Evolutionary conservation across 148 eudicot species (phyloP).

Genomic region (Rhododendron williamsianum): DNA sequence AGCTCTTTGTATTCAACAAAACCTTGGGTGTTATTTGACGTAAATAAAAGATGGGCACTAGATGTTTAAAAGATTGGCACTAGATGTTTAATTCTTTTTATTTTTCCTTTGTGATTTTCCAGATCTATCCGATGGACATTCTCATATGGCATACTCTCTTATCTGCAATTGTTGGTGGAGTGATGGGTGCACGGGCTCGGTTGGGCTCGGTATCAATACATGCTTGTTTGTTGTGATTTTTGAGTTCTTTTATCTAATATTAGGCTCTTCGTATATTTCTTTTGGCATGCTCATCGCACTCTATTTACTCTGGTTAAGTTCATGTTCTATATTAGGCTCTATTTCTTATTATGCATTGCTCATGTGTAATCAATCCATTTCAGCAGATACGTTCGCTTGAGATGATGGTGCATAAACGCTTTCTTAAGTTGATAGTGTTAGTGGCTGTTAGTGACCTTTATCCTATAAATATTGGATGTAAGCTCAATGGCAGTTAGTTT

Average conservation of each 20-base stretch:
- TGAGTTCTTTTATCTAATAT: background rate
- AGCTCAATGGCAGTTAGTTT: background rate
- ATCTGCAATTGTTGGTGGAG: too few species aligned
- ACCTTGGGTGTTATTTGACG: too few species aligned
- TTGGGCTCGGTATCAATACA: too few species aligned
- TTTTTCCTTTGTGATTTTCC: too few species aligned
- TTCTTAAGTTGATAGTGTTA: background rate
- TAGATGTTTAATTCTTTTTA: too few species aligned
- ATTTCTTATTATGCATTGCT: background rate
- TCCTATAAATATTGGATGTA: background rate
- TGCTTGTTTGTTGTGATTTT: background rate
- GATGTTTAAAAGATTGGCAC: too few species aligned
- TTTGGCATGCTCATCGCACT: background rate
- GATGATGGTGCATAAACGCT: slow-evolving; percentile 88
- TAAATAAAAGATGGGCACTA: too few species aligned
- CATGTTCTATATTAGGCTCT: background rate
- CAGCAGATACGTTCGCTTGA: slow-evolving; percentile 84
- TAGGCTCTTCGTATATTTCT: background rate
- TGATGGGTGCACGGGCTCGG: too few species aligned
- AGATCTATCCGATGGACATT: too few species aligned
- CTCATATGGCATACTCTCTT: too few species aligned
- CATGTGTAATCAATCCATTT: slow-evolving; percentile 1
- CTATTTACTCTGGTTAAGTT: background rate
- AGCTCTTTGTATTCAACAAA: too few species aligned
- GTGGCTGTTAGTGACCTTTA: background rate